Percentiles rank a stretch among this genome's conserved stretches.
phyloP scores from a whole-genome alignment of 31 red algal species.

The Endocladia muricata region DNA sequence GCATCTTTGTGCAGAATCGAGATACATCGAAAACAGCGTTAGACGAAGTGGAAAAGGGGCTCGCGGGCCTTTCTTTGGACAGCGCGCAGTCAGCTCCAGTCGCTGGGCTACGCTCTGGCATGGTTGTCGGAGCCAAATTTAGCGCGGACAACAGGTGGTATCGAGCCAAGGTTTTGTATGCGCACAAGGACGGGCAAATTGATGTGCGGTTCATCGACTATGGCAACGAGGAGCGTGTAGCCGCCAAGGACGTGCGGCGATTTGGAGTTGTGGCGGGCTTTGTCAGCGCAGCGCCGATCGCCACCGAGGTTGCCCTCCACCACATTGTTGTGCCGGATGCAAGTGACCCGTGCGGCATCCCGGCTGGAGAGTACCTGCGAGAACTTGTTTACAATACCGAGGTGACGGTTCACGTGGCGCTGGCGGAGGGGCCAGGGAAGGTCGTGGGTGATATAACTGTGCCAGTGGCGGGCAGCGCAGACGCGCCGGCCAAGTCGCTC shows the following conservation, averaged over 20 bases:
- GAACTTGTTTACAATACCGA: conserved; percentile 63
- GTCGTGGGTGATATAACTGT: conserved; percentile 40
- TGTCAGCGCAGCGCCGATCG: conserved; percentile 45
- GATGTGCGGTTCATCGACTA: conserved; percentile 93
- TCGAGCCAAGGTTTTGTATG: conserved; percentile 50
- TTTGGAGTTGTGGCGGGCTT: conserved; percentile 28
- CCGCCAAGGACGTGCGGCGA: conserved; percentile 46
- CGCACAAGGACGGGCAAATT: conserved; percentile 21
- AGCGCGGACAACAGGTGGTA: conserved; percentile 81
- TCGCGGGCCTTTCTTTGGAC: conserved; percentile 56
- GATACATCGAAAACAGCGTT: conserved; percentile 47
- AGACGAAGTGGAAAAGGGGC: conserved; percentile 36
- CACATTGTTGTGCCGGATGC: conserved; percentile 75
- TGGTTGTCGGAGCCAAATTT: conserved; percentile 79
- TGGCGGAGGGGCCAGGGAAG: conserved; percentile 33
- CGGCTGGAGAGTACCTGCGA: conserved; percentile 72
- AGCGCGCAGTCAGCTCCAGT: conserved; percentile 25
- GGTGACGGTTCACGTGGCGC: conserved; percentile 32
- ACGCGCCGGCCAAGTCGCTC: neutral
- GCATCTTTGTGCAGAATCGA: conserved; percentile 74
- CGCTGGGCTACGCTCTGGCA: conserved; percentile 39
- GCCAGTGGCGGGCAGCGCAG: conserved; percentile 30
- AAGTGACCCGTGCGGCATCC: conserved; percentile 65
- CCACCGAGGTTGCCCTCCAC: conserved; percentile 48
- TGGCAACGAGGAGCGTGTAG: conserved; percentile 84